These are phyloP conservation scores for Chrysopogon serrulatus DNA, from an alignment of 176 grass and related monocot genomes.

Conservation along the genomic window DNA sequence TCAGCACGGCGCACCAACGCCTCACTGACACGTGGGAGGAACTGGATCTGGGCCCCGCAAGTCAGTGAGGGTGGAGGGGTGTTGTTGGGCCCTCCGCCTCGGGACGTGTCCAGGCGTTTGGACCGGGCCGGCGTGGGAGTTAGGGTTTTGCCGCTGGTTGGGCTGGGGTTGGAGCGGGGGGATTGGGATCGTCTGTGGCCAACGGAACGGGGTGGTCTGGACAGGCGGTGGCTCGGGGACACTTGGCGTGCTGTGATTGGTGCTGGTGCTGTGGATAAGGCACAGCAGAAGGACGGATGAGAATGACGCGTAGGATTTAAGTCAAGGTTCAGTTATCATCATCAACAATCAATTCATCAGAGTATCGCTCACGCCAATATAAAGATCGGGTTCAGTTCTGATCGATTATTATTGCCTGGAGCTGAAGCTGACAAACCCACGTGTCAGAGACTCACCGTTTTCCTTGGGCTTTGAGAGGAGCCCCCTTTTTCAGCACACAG, in stretches of 20 bases:
- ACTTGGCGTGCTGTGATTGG: not conserved
- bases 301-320: slow-evolving; percentile 24
- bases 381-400: not conserved
- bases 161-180: too few species aligned
- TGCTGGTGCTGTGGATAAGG: slow-evolving; percentile 27
- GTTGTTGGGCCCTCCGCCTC: too few species aligned
- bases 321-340: not conserved
- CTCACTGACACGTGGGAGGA: not conserved
- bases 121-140: not conserved
- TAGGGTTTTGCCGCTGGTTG: slow-evolving; percentile 38
- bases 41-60: accelerated
- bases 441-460: not conserved
- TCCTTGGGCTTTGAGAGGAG: not conserved
- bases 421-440: not conserved
- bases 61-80: accelerated
- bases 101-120: not conserved
- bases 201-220: not conserved
- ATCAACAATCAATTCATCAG: too few species aligned
- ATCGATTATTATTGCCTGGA: not conserved
- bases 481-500: not conserved
- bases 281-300: not conserved
- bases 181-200: slow-evolving; percentile 17
- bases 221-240: not conserved
- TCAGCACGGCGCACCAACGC: accelerated
- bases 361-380: not conserved